These are phyloP conservation scores for Diutina catenulata DNA, from an alignment of 1,139 yeast species.

Conservation along the genomic window DNA sequence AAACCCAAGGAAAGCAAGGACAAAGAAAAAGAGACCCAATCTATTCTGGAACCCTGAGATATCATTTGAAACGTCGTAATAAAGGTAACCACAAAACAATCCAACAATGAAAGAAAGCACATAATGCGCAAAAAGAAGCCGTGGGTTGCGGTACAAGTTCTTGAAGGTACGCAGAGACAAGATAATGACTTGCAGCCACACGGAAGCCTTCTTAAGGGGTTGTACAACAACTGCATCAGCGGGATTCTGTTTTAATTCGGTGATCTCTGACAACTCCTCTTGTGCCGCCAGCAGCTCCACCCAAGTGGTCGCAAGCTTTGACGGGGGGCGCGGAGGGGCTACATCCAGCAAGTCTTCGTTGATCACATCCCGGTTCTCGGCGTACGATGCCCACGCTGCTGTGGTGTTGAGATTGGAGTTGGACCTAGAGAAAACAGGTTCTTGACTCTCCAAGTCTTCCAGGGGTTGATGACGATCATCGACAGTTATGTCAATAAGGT, in stretches of 20 bases:
- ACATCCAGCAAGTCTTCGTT: slow-evolving; percentile 6
- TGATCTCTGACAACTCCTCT: slow-evolving; percentile 39
- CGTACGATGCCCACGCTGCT: slow-evolving; percentile 82
- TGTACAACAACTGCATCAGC: slow-evolving; percentile 23
- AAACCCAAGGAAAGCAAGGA: slow-evolving; percentile 86
- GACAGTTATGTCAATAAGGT: slow-evolving; percentile 80
- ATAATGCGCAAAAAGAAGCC: slow-evolving; percentile 71
- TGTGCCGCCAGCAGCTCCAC: slow-evolving; percentile 37
- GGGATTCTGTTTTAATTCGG: slow-evolving; percentile 20
- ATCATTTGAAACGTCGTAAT: slow-evolving; percentile 73
- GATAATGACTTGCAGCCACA: slow-evolving; percentile 52
- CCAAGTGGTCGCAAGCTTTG: slow-evolving; percentile 28
- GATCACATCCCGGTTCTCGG: slow-evolving; percentile 71
- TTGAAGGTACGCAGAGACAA: slow-evolving; percentile 81
- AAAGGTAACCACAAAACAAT: slow-evolving; percentile 72
- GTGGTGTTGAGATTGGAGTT: slow-evolving; percentile 31
- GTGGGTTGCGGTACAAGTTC: slow-evolving; percentile 86
- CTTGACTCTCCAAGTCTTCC: neutral
- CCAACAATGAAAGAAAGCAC: slow-evolving; percentile 68
- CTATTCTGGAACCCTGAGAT: slow-evolving; percentile 95
- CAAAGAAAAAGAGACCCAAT: slow-evolving; percentile 81
- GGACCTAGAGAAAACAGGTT: slow-evolving; percentile 6
- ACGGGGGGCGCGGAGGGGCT: slow-evolving; percentile 16
- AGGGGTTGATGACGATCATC: slow-evolving; percentile 19
- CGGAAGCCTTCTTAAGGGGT: slow-evolving; percentile 39